A percentile compares a stretch with the other conserved stretches of the same genome.
phyloP scores from a whole-genome alignment of 2,329 filamentous ascomycete genomes.

The Bipolaris oryzae region DNA sequence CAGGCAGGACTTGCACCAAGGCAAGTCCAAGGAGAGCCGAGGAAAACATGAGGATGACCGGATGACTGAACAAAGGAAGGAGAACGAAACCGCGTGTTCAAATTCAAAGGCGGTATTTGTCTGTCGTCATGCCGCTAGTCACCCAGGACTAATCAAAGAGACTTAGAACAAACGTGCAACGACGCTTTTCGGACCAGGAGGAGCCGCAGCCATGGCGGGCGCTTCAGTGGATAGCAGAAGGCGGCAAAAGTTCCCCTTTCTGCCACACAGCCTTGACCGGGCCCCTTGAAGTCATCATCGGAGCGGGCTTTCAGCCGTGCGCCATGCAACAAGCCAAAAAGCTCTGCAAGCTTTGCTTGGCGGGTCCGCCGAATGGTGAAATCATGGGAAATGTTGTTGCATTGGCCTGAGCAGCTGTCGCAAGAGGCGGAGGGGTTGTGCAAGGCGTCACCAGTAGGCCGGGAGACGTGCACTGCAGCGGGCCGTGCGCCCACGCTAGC shows the following conservation, averaged over 20 bases:
- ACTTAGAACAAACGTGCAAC: constrained; percentile 8
- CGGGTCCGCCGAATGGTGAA: constrained; percentile 3
- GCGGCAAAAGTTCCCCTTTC: constrained; percentile 14
- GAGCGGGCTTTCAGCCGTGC: constrained; percentile 9
- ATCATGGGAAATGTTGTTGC: constrained; percentile 10
- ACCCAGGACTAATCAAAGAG: constrained; percentile 4
- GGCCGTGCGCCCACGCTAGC: constrained; percentile 13
- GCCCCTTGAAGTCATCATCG: constrained; percentile 16
- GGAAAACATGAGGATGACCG: constrained; percentile 22
- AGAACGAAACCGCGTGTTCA: constrained; percentile 7
- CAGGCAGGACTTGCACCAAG: constrained; percentile 22
- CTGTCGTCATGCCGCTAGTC: constrained; percentile 1
- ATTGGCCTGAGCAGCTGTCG: constrained; percentile 14
- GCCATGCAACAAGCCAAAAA: constrained; percentile 11
- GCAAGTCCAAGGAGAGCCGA: constrained; percentile 17
- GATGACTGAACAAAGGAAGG: constrained; percentile 13
- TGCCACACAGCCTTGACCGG: constrained; percentile 1
- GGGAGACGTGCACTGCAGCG: constrained; percentile 9
- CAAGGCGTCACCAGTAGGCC: not conserved
- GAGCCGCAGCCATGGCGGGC: constrained; percentile 9
- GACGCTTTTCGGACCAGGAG: constrained; percentile 12
- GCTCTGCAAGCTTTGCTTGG: constrained; percentile 15
- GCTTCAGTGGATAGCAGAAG: not conserved
- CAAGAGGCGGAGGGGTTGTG: constrained; percentile 8
- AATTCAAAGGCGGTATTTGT: constrained; percentile 10